Evolutionary conservation across 768 basidiomycete genomes (phyloP).

Genomic region (Imleria badia): DNA sequence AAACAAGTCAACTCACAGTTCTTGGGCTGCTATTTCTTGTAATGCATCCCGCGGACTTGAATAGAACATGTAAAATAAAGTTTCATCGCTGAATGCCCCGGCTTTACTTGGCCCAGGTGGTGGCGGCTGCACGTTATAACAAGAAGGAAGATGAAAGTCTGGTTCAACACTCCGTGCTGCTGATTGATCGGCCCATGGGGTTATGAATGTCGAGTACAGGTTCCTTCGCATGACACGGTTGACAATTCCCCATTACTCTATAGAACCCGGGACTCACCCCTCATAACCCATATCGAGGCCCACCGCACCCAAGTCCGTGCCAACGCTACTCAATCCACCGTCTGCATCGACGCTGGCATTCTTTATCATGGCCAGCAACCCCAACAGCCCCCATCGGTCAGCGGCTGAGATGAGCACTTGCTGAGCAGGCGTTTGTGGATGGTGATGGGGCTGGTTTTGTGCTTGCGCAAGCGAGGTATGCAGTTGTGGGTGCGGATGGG

Average conservation of each 20-base stretch:
- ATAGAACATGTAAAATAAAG: conserved; percentile 98
- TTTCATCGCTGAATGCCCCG: conserved; percentile 89
- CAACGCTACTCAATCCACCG: conserved; percentile 77
- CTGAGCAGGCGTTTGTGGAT: conserved; percentile 88
- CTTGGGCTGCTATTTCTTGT: conserved; percentile 93
- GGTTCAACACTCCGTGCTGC: conserved; percentile 86
- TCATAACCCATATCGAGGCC: conserved; percentile 85
- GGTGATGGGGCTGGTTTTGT: conserved; percentile 41
- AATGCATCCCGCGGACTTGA: conserved; percentile 87
- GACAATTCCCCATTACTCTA: conserved; percentile 17
- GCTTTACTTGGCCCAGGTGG: conserved; percentile 81
- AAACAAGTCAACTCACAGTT: conserved; percentile 65
- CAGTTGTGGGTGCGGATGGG: conserved; percentile 37
- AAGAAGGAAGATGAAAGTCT: conserved; percentile 85
- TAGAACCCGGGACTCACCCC: conserved; percentile 58
- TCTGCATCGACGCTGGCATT: conserved; percentile 74
- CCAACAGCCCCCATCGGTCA: conserved; percentile 92
- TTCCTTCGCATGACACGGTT: conserved; percentile 44
- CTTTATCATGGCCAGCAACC: conserved; percentile 84
- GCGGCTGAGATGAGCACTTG: conserved; percentile 91
- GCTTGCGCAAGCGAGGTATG: conserved; percentile 30
- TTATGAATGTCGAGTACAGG: conserved; percentile 90
- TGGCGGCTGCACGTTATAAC: conserved; percentile 90
- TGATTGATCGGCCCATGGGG: conserved; percentile 93
- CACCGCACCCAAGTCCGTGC: conserved; percentile 89